Evolutionary conservation across 345 rosid species (phyloP), one percentile per base, ranked within the genome.

Genomic region (Crucihimalaya himalaica): DNA sequence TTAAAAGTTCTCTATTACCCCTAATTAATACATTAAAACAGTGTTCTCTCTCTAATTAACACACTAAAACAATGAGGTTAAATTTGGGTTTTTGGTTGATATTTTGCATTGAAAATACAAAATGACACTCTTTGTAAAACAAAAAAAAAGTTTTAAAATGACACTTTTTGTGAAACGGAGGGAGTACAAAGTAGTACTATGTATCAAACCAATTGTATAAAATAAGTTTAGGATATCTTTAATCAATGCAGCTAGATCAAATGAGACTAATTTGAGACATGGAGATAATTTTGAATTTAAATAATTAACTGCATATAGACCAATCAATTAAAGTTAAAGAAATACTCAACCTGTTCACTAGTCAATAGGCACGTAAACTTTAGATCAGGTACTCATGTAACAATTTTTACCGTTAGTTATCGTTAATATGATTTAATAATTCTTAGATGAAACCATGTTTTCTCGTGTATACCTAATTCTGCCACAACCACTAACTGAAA

Each of bases 401-500:
- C 68, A 61, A 66, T 28, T 15, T 29, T 68, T 43, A 68, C 74
- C 57, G 79, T 8, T 68, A 60, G 5, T 67, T 74, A 61, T 60
- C 48, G 62, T 75, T 75, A 39, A n/a, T 21, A 20, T 39, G n/a
- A 67, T 59, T 67, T 58, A 39, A 40, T 20, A 28, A 75, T 40
- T 28, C 15, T 40, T 28, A 39, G 15, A 51, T 37, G 56, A 37
- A 57, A 68, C 52, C 63, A 75, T 60, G 19, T 73, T 39, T 67
- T 58, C 35, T 58, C 37, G 68, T 29, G 68, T 31, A 68, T 25
- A 68, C 68, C 78, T 68, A 75, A 75, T 40, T 75, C n/a, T 59
- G 55, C 63, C 79, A 68, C 73, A 75, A 68, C 79, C 40, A 75
- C 68, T 29, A 68, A 68, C 79, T 21, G 73, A 32, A 75, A 37